Base-by-base conservation (phyloP, 2,329 filamentous ascomycete species). In the Aquanectria penicillioides region DNA sequence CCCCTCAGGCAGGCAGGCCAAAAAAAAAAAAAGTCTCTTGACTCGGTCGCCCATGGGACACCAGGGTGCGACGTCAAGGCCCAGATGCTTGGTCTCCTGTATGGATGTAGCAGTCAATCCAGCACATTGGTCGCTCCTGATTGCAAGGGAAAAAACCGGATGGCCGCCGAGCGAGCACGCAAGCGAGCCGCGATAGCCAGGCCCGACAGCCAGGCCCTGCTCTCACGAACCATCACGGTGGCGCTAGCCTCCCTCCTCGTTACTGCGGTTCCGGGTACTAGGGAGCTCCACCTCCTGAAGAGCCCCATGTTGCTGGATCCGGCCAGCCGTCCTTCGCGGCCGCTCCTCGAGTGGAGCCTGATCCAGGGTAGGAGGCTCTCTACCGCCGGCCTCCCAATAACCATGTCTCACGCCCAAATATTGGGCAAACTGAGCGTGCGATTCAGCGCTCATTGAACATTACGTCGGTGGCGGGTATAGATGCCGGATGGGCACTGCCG, bases 131-230 rank as follows among this genome's bases (percentile, higher is more conserved):
- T 51, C 40, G 53, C 52, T 66, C 57, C 51, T 52, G 43, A 48
- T 54, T 36, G 18, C 31, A 36, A 56, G 47, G 57, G 50, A 48
- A 62, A 58, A 61, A 60, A 62, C 57, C 57, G 54, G 57, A 48
- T 54, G 47, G 50, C 41, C 36, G 59, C 60, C 63, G 48, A 66
- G 67, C 52, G 49, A 65, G 67, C 49, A 43, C 55, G 56, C 63
- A 65, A 57, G 54, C 52, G 64, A 70, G 67, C 68, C 67, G 67
- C 68, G 66, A 67, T 70, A 70, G 60, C 67, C 67, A 65, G 56
- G 18, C 22, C 52, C 44, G n/a, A 60, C 40, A 50, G 36, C 55
- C 57, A 61, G 59, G 36, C 38, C 56, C 57, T 56, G 57, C 55
- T 46, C 54, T 62, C 63, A 60, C 48, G 62, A 68, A 68, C 67